A percentile compares a stretch with the other conserved stretches of the same genome.
Evolutionary conservation across 129 eudicot species (phyloP).

Genomic region (Flaveria linearis): DNA sequence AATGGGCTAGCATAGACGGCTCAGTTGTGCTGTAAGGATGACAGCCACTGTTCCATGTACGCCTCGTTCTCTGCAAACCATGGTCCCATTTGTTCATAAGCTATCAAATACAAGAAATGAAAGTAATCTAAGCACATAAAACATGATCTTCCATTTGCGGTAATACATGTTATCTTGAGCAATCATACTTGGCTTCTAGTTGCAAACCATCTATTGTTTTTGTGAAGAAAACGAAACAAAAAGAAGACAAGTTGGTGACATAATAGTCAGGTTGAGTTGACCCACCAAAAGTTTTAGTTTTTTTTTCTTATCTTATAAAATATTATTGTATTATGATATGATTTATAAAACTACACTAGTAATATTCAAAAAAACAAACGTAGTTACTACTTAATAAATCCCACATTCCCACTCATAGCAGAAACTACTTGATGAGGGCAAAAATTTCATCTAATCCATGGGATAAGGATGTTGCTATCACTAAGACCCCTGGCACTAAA

Average conservation of each 20-base stretch:
- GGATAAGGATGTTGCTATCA: too few species aligned
- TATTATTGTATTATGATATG: not conserved
- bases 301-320: not conserved
- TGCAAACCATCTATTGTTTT: not conserved
- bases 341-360: too few species aligned
- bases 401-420: too few species aligned
- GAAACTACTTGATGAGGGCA: too few species aligned
- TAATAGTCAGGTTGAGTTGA: not conserved
- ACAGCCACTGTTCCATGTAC: slow-evolving; percentile 45
- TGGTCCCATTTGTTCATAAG: slow-evolving; percentile 1
- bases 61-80: slow-evolving; percentile 36
- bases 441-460: too few species aligned
- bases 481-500: not conserved
- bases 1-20: slow-evolving; percentile 24
- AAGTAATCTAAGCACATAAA: slow-evolving; percentile 5
- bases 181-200: not conserved
- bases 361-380: too few species aligned
- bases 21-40: slow-evolving; percentile 37
- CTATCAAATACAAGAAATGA: not conserved
- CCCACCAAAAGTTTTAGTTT: not conserved
- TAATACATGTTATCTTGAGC: not conserved
- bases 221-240: not conserved
- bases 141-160: not conserved
- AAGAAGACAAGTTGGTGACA: not conserved
- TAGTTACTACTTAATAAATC: too few species aligned